Evolutionary conservation across 495 filamentous ascomycete species (phyloP).

Genomic region (Hypoxylon trugodes): DNA sequence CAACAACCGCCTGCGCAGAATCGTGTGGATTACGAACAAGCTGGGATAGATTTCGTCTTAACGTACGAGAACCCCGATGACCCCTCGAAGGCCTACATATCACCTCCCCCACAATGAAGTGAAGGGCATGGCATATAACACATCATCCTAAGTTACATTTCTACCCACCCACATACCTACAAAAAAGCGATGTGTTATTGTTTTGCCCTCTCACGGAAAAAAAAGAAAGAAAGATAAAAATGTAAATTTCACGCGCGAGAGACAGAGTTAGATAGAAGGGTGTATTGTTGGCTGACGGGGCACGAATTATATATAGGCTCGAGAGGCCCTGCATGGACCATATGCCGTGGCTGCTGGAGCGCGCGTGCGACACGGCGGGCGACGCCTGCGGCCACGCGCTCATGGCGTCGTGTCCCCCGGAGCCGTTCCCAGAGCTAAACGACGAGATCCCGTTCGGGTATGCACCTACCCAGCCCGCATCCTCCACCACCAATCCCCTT

Average conservation of each 20-base stretch:
- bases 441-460: slow-evolving; percentile 61
- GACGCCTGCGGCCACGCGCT: slow-evolving; percentile 80
- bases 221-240: slow-evolving; percentile 27
- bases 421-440: slow-evolving; percentile 56
- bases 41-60: slow-evolving; percentile 95
- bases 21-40: slow-evolving; percentile 80
- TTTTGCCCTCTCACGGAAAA: no score
- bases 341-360: slow-evolving; percentile 76
- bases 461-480: slow-evolving; percentile 46
- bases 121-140: no score
- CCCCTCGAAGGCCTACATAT: slow-evolving; percentile 68
- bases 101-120: slow-evolving; percentile 65
- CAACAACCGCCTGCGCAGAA: slow-evolving; percentile 48
- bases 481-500: no score
- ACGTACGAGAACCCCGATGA: slow-evolving; percentile 73
- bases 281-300: slow-evolving; percentile 40
- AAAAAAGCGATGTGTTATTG: no score
- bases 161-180: no score
- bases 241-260: slow-evolving; percentile 29
- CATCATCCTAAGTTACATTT: no score
- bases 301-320: slow-evolving; percentile 78
- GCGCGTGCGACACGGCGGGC: slow-evolving; percentile 60
- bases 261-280: background rate
- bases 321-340: slow-evolving; percentile 96
- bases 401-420: slow-evolving; percentile 87